These are phyloP conservation scores for Entelexis sorbosivorans DNA, from an alignment of 1,139 yeast species.

Conservation along the genomic window DNA sequence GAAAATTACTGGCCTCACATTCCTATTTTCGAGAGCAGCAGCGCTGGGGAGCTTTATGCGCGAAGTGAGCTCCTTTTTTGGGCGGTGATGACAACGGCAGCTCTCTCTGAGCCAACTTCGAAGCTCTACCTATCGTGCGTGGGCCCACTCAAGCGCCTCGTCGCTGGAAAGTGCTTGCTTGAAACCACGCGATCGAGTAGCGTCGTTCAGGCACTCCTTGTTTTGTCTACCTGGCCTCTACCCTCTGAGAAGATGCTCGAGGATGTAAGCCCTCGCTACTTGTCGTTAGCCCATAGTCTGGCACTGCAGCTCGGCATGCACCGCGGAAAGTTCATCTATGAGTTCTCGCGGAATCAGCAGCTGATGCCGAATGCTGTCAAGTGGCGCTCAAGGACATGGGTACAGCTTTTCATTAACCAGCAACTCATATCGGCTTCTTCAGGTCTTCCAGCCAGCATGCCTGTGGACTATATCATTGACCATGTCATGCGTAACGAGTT, in stretches of 20 bases:
- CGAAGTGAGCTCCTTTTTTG: constrained; percentile 81
- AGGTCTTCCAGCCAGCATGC: constrained; percentile 79
- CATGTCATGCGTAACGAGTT: constrained; percentile 56
- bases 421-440: constrained; percentile 83
- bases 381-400: constrained; percentile 92
- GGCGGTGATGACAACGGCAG: constrained; percentile 82
- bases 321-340: constrained; percentile 82
- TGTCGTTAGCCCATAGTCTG: constrained; percentile 73
- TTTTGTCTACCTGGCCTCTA: constrained; percentile 81
- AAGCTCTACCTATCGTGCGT: constrained; percentile 65
- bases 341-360: constrained; percentile 82
- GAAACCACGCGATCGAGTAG: constrained; percentile 89
- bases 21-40: constrained; percentile 63
- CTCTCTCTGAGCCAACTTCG: constrained; percentile 80
- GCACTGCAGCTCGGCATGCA: constrained; percentile 88
- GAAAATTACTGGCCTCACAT: constrained; percentile 59
- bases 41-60: constrained; percentile 67
- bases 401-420: constrained; percentile 76
- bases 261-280: constrained; percentile 81
- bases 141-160: constrained; percentile 69
- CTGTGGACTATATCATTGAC: constrained; percentile 74
- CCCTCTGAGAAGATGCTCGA: constrained; percentile 89
- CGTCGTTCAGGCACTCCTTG: constrained; percentile 76
- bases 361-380: constrained; percentile 81
- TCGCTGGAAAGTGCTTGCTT: constrained; percentile 89